Evolutionary conservation across 2,329 filamentous ascomycete species (phyloP).

Genomic region (Ambrosiella xylebori): DNA sequence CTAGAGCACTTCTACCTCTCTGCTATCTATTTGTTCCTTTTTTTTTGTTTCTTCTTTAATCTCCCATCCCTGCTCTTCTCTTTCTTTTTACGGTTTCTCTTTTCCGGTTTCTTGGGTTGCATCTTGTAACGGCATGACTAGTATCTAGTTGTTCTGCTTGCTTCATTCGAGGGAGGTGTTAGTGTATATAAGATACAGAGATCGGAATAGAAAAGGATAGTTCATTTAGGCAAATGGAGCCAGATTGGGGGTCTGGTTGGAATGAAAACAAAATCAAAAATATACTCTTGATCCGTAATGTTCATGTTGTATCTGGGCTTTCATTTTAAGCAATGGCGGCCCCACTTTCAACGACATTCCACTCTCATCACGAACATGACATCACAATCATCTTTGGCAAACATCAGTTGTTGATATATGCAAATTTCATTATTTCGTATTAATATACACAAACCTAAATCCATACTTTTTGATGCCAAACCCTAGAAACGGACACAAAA

Average conservation of each 20-base stretch:
- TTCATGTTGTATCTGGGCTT: background rate
- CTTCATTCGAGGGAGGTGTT: background rate
- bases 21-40: background rate
- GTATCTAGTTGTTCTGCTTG: background rate
- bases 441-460: background rate
- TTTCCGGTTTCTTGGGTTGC: background rate
- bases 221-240: background rate
- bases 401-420: background rate
- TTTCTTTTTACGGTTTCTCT: background rate
- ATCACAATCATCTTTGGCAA: background rate
- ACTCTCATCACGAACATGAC: background rate
- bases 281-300: background rate
- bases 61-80: background rate
- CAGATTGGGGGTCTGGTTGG: background rate
- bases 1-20: background rate
- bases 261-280: background rate
- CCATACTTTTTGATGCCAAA: conserved; percentile 1
- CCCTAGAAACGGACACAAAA: background rate
- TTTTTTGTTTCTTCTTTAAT: background rate
- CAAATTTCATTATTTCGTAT: background rate
- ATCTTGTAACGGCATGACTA: background rate
- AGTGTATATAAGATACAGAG: too few relatives aligned
- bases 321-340: background rate
- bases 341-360: background rate
- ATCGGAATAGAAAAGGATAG: background rate